Base-by-base conservation (phyloP, 2,329 filamentous ascomycete genomes). In the Calonectria pseudoturangicola region DNA sequence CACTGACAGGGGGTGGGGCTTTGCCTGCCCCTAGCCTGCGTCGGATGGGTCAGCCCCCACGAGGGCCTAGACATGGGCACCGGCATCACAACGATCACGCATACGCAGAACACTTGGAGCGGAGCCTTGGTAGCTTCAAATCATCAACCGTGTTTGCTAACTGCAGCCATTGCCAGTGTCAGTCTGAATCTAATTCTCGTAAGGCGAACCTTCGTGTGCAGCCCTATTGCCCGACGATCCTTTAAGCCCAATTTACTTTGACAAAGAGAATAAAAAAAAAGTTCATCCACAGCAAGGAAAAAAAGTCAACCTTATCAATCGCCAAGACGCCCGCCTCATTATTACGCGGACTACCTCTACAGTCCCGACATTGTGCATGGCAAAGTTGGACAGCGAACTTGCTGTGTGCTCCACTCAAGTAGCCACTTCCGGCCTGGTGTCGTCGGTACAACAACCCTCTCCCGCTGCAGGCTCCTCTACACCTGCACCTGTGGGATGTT, bases 401-500 rank as follows among this genome's bases (percentile, higher is more conserved):
- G 16, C 25, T 30, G 21, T 47, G 36, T 58, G 39, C 63, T 71
- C 51, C 63, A 65, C 36, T 9, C 68, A 33, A 43, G 50, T 48
- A 54, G 51, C 36, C 50, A 45, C 67, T 50, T 65, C 50, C n/a
- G 48, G 51, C 48, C 13, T 48, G 51, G 51, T 30, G 28, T 56
- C 72, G 33, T 33, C 56, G 27, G 64, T 45, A 21, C 54, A 13
- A 28, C 54, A 21, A 41, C 33, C 27, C 33, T 66, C 60, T 43
- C 65, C 64, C 28, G 30, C 25, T 63, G 21, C 45, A 64, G 63
- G 43, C 27, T 48, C 71, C 73, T 36, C 33, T 80, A 86, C 78
- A 64, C 79, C 71, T 84, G 82, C 27, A 84, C 81, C 64, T 83
- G 81, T 2, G 95, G 95, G 68, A 98, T 89, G 76, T 92, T 93